Evolutionary conservation across 2,329 filamentous ascomycete genomes (phyloP).

Genomic region (Colletotrichum filicis): DNA sequence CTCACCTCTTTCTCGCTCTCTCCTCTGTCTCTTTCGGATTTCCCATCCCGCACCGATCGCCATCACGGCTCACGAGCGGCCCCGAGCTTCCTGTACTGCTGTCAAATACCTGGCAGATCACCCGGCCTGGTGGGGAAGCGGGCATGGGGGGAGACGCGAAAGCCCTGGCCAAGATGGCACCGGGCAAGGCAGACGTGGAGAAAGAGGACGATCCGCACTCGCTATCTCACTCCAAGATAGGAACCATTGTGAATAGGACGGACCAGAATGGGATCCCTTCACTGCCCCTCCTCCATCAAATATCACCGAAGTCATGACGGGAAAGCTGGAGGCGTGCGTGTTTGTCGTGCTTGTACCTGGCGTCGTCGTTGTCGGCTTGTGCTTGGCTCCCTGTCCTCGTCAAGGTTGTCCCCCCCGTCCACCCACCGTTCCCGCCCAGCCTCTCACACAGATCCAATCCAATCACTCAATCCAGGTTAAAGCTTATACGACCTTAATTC

Average conservation of each 20-base stretch:
- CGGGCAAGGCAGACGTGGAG: slow-evolving; percentile 3
- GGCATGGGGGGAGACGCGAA: background rate
- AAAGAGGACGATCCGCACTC: slow-evolving; percentile 1
- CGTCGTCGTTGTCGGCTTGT: background rate
- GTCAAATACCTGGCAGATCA: background rate
- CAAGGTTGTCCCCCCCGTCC: background rate
- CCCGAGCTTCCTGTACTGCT: background rate
- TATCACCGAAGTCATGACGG: background rate
- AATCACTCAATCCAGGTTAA: background rate
- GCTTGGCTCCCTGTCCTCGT: slow-evolving; percentile 24
- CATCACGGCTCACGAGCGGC: background rate
- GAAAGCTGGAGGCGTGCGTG: background rate
- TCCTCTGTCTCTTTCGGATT: background rate
- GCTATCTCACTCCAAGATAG: background rate
- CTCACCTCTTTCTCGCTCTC: too few species aligned
- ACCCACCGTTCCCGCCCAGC: slow-evolving; percentile 1
- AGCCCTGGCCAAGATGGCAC: too few species aligned
- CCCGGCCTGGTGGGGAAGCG: background rate
- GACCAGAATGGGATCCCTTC: background rate
- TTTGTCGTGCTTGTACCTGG: background rate
- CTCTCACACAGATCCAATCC: slow-evolving; percentile 5
- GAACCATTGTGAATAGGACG: slow-evolving; percentile 16
- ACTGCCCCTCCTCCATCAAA: background rate
- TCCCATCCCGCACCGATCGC: background rate
- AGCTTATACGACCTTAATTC: background rate